phyloP scores from a whole-genome alignment of 2,329 filamentous ascomycete genomes.

The Ambrosiella cleistominuta region DNA sequence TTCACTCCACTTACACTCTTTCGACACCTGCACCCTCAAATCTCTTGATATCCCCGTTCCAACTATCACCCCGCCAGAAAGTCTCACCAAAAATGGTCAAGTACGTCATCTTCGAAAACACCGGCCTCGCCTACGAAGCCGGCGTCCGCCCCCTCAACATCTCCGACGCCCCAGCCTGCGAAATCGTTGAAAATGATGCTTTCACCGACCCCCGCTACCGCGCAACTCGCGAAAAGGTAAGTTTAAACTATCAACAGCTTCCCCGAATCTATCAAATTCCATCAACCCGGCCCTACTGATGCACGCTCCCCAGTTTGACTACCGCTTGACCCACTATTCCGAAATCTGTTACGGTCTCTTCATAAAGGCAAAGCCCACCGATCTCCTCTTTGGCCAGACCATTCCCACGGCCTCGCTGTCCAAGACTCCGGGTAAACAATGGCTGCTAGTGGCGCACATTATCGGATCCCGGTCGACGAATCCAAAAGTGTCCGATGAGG shows the following conservation, averaged over 20 bases:
- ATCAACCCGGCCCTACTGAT: background rate
- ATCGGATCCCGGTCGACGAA: conserved; percentile 54
- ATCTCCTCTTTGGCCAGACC: background rate
- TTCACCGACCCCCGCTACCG: conserved; percentile 33
- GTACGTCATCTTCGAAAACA: background rate
- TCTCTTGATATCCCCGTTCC: too few relatives aligned
- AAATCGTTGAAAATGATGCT: conserved; percentile 36
- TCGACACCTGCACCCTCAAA: too few relatives aligned
- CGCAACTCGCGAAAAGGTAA: conserved; percentile 36
- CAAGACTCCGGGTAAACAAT: conserved; percentile 17
- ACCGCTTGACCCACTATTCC: conserved; percentile 56
- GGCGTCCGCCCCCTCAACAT: conserved; percentile 48
- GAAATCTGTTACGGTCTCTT: conserved; percentile 69
- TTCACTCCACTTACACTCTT: too few relatives aligned
- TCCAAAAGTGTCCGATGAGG: conserved; percentile 48
- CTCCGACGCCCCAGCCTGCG: conserved; percentile 43
- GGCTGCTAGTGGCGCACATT: conserved; percentile 59
- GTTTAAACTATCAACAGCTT: conserved; percentile 12
- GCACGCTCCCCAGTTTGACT: conserved; percentile 40
- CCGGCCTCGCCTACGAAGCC: conserved; percentile 1
- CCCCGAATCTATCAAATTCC: background rate
- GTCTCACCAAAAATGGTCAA: background rate
- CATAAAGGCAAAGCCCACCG: conserved; percentile 28
- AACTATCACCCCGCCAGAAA: background rate
- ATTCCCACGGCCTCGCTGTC: background rate